Evolutionary conservation across 2,329 filamentous ascomycete genomes (phyloP).

Genomic region (Epichloe hybrida): DNA sequence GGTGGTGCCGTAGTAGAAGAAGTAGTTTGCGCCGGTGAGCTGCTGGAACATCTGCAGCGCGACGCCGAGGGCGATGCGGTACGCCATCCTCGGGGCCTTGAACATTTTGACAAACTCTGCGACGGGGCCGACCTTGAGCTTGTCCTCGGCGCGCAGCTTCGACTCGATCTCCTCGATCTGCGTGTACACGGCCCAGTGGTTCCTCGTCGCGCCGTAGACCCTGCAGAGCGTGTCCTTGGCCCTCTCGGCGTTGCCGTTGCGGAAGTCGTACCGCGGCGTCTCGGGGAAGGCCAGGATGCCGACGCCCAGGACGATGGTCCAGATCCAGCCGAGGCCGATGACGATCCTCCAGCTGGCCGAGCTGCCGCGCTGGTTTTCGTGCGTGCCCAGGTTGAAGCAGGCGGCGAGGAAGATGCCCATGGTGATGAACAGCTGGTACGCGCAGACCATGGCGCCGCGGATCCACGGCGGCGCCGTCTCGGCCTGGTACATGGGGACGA

Average conservation of each 20-base stretch:
- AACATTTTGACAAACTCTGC: conserved; percentile 45
- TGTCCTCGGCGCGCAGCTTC: conserved; percentile 36
- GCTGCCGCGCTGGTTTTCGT: conserved; percentile 26
- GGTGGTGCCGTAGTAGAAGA: conserved; percentile 50
- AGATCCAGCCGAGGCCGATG: conserved; percentile 38
- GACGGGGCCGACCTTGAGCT: conserved; percentile 25
- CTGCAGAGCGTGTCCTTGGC: conserved; percentile 33
- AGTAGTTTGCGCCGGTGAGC: conserved; percentile 54
- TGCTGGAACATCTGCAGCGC: conserved; percentile 53
- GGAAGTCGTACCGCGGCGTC: conserved; percentile 37
- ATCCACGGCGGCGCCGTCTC: conserved; percentile 56
- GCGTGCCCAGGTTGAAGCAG: conserved; percentile 50
- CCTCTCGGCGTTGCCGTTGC: conserved; percentile 30
- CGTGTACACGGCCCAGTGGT: conserved; percentile 30
- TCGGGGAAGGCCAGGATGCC: conserved; percentile 40
- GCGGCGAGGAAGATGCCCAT: conserved; percentile 50
- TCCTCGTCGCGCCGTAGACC: conserved; percentile 30
- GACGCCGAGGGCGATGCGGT: conserved; percentile 47
- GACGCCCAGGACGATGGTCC: conserved; percentile 32
- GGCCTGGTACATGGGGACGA: conserved; percentile 62
- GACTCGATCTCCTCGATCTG: conserved; percentile 40
- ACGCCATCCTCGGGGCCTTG: conserved; percentile 48
- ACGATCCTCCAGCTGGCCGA: conserved; percentile 49
- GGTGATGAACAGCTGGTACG: conserved; percentile 61
- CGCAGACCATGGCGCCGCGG: conserved; percentile 49